Conservation (phyloP, 805 yeast genomes). For the Candida lessepsii region DNA sequence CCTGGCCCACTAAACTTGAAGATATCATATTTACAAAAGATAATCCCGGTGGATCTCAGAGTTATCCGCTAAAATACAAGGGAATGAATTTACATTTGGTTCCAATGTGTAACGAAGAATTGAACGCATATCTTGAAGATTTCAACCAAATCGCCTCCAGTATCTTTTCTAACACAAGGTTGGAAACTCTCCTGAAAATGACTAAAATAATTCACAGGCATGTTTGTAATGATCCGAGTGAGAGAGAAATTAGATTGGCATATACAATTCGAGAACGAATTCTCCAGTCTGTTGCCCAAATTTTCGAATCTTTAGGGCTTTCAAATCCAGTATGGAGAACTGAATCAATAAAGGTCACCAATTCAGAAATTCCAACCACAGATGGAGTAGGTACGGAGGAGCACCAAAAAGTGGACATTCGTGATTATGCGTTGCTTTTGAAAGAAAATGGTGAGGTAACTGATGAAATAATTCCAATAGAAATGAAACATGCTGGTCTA, state of each 20-base stretch:
- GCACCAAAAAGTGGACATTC: not conserved
- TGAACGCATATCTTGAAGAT: constrained; percentile 1
- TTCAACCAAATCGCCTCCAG: constrained; percentile 4
- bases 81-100: constrained; percentile 2
- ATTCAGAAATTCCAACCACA: not conserved
- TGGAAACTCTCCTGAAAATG: not conserved
- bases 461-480: constrained; percentile 2
- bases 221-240: not conserved
- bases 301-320: not conserved
- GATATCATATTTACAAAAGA: constrained; percentile 1
- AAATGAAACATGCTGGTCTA: constrained; percentile 2
- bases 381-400: not conserved
- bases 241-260: not conserved
- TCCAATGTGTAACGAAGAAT: constrained; percentile 1
- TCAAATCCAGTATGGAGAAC: not conserved
- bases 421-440: not conserved
- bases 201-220: not conserved
- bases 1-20: constrained; percentile 1
- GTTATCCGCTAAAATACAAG: not conserved
- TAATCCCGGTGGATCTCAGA: constrained; percentile 2
- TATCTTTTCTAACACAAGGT: constrained; percentile 1
- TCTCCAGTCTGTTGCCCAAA: constrained; percentile 1
- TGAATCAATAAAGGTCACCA: constrained; percentile 1
- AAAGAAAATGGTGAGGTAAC: constrained; percentile 1
- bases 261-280: not conserved